These are phyloP conservation scores for Coccomyxa sp. DNA, from an alignment of 139 green algal species.

Conservation along the genomic window DNA sequence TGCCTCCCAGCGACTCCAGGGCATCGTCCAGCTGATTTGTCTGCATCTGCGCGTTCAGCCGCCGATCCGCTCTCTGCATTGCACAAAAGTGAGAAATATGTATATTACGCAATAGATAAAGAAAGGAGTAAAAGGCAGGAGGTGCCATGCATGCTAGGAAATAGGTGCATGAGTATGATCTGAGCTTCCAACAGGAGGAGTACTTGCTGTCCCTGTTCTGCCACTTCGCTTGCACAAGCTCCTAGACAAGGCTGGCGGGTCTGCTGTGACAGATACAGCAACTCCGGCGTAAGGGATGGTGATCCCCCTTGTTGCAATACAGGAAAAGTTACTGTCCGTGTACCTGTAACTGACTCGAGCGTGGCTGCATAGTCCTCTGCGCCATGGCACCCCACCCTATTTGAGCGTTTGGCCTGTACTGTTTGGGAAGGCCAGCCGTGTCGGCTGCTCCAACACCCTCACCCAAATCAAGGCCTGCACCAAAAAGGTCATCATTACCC, in stretches of 20 bases:
- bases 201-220: neutral
- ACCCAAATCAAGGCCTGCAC: neutral
- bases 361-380: conserved; percentile 35
- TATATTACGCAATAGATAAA: conserved; percentile 3
- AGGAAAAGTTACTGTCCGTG: neutral
- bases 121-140: conserved; percentile 18
- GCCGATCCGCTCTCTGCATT: conserved; percentile 50
- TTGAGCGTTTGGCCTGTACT: neutral
- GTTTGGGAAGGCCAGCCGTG: conserved; percentile 12
- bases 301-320: neutral
- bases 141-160: conserved; percentile 25
- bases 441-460: conserved; percentile 3
- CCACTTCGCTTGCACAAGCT: no score
- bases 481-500: neutral
- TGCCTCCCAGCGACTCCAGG: conserved; percentile 40
- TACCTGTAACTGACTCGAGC: conserved; percentile 35
- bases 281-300: no score
- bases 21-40: conserved; percentile 36
- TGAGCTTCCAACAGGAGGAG: neutral
- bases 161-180: neutral
- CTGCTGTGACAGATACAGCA: no score
- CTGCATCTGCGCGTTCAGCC: conserved; percentile 34
- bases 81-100: conserved; percentile 15
- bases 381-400: neutral
- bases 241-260: no score